phyloP scores from a whole-genome alignment of 148 eudicot genomes.

The Spergularia bocconei region DNA sequence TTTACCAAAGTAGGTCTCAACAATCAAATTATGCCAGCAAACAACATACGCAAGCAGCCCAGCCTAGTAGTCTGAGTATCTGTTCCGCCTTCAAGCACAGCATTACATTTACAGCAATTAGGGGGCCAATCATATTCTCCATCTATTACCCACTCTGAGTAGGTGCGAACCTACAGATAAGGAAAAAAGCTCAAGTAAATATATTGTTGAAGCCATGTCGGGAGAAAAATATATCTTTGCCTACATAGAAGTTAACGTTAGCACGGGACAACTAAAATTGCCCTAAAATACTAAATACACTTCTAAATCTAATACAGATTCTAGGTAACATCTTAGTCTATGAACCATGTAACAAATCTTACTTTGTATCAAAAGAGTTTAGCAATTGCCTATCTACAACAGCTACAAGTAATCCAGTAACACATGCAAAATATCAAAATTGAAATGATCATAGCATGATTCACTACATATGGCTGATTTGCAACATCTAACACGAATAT shows the following conservation, averaged over 20 bases:
- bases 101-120: constrained; percentile 76
- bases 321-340: not conserved
- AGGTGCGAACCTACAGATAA: constrained; percentile 60
- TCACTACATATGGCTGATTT: not conserved
- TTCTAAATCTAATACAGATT: not conserved
- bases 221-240: not conserved
- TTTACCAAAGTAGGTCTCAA: not conserved
- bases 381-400: not conserved
- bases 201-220: constrained; percentile 2
- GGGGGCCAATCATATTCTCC: constrained; percentile 99
- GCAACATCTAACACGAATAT: too few species aligned
- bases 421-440: not conserved
- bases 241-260: not conserved
- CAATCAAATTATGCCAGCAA: not conserved
- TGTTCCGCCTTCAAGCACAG: constrained; percentile 56
- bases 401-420: not conserved
- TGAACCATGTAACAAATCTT: not conserved
- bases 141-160: constrained; percentile 99
- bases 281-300: not conserved
- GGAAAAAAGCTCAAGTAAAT: not conserved
- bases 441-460: not conserved
- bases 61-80: constrained; percentile 78
- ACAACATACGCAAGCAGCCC: constrained; percentile 96
- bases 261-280: not conserved
- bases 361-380: constrained; percentile 1